Evolutionary conservation across 257 asterid genomes (phyloP).

Genomic region (Ligustrum vulgare): DNA sequence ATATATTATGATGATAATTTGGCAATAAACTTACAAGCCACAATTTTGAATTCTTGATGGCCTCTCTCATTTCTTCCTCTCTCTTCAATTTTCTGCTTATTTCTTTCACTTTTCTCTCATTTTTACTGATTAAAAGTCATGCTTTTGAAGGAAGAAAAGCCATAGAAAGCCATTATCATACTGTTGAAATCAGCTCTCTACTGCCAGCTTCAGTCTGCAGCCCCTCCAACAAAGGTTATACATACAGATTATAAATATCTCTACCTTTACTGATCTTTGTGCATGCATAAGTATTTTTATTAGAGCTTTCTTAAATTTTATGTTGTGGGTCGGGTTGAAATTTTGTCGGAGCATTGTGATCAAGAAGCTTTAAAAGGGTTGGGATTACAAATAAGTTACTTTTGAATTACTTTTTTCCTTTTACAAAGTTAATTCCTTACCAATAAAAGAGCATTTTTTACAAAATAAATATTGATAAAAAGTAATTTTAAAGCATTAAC

Average conservation of each 20-base stretch:
- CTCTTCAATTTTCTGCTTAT: constrained; percentile 12
- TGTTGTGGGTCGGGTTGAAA: not conserved
- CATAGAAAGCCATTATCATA: constrained; percentile 25
- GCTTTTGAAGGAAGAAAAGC: constrained; percentile 16
- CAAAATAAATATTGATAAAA: too few species aligned
- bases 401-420: too few species aligned
- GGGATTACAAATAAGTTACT: too few species aligned
- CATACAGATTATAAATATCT: not conserved
- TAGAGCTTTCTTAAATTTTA: not conserved
- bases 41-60: constrained; percentile 13
- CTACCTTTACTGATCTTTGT: not conserved
- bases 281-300: not conserved
- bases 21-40: constrained; percentile 13
- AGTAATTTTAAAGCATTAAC: too few species aligned
- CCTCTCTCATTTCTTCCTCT: constrained; percentile 9
- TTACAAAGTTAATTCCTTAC: too few species aligned
- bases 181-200: constrained; percentile 37
- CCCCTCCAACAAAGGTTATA: constrained; percentile 23
- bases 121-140: constrained; percentile 8
- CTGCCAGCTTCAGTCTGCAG: constrained; percentile 38
- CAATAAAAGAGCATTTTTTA: too few species aligned
- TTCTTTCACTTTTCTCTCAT: constrained; percentile 23
- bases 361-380: not conserved
- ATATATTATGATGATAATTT: not conserved
- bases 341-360: not conserved